Evolutionary conservation across 2,329 filamentous ascomycete species (phyloP).

Genomic region (Geoglossum cookeanum): DNA sequence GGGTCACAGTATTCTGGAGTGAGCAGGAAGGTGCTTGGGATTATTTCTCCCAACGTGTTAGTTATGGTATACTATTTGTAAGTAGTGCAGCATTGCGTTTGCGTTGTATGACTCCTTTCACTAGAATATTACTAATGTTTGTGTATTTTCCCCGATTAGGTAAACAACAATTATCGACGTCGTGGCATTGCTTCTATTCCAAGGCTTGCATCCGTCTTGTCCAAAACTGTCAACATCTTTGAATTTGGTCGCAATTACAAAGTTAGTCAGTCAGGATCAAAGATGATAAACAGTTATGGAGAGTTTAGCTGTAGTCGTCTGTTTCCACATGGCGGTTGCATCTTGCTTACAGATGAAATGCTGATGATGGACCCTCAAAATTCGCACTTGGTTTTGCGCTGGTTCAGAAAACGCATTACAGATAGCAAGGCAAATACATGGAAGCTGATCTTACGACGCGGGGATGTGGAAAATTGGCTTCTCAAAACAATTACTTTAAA

Average conservation of each 20-base stretch:
- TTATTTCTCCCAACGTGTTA: not conserved
- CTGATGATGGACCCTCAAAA: constrained; percentile 16
- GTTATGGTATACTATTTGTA: constrained; percentile 1
- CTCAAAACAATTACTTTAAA: constrained; percentile 9
- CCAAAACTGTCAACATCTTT: not conserved
- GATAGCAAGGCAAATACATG: constrained; percentile 15
- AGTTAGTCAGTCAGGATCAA: not conserved
- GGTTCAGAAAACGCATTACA: constrained; percentile 16
- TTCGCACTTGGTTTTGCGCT: constrained; percentile 18
- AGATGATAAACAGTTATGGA: not conserved
- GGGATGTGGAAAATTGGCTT: constrained; percentile 17
- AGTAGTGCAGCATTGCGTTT: not conserved
- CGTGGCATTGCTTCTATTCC: not conserved
- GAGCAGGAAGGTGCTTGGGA: constrained; percentile 2
- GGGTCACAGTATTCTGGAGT: not conserved
- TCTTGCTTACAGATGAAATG: constrained; percentile 24
- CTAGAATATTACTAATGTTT: not conserved
- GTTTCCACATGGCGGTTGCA: constrained; percentile 20
- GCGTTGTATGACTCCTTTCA: not conserved
- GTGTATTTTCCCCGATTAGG: not conserved
- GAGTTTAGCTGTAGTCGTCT: constrained; percentile 11
- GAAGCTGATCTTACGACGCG: constrained; percentile 22
- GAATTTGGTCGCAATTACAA: not conserved
- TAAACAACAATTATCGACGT: not conserved
- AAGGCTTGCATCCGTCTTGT: not conserved